Percentiles rank a stretch among this genome's conserved stretches.
phyloP scores from a whole-genome alignment of 768 basidiomycete genomes.

The Psilocybe cubensis region DNA sequence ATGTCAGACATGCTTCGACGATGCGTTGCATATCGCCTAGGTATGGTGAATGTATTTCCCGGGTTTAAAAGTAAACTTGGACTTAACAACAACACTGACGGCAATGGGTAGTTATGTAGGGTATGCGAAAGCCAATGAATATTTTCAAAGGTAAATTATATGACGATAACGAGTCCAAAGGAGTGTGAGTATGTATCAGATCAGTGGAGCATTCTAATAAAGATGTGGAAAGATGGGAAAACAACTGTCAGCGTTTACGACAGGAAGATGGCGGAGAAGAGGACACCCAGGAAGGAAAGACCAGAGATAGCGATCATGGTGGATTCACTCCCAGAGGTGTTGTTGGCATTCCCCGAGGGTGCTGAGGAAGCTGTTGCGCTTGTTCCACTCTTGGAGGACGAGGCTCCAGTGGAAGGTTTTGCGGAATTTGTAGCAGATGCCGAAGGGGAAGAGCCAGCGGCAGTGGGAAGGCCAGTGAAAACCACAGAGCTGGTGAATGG shows the following conservation, averaged over 20 bases:
- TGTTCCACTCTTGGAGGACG: background rate
- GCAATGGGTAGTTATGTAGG: background rate
- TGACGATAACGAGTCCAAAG: background rate
- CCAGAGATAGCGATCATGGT: background rate
- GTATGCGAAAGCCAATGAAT: background rate
- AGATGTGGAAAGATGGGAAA: background rate
- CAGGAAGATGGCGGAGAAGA: conserved; percentile 3
- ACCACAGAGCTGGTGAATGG: background rate
- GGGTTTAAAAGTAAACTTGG: background rate
- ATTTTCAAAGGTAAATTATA: background rate
- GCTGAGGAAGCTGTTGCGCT: too few relatives aligned
- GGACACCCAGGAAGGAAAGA: background rate
- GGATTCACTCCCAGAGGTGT: background rate
- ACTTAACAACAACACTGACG: too few relatives aligned
- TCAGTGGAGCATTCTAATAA: background rate
- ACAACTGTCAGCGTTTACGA: background rate
- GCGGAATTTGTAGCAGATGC: background rate
- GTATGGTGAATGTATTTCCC: too few relatives aligned
- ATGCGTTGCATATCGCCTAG: too few relatives aligned
- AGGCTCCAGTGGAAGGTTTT: background rate
- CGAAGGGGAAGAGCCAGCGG: background rate
- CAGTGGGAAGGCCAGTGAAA: conserved; percentile 2
- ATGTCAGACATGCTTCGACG: too few relatives aligned
- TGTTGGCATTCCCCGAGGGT: background rate
- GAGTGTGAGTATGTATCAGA: background rate